These are phyloP conservation scores for Hypoxylon intermedium DNA, from an alignment of 495 filamentous ascomycete genomes.

Conservation along the genomic window DNA sequence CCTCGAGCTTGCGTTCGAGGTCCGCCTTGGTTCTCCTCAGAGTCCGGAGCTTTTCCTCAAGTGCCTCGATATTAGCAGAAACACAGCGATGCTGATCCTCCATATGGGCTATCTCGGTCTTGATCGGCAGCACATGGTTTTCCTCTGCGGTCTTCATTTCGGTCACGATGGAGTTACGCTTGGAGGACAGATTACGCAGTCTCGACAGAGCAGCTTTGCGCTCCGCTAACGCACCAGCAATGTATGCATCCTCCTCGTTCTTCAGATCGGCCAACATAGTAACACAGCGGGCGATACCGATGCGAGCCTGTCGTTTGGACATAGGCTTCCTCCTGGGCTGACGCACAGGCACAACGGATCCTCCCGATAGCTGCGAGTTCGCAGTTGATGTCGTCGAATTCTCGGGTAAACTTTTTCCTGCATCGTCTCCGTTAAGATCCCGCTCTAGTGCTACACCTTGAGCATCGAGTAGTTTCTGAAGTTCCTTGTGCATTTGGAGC, in stretches of 20 bases:
- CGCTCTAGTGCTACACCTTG: conserved; percentile 77
- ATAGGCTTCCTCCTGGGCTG: conserved; percentile 65
- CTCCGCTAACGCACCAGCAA: conserved; percentile 63
- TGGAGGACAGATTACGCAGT: conserved; percentile 66
- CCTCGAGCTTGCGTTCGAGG: conserved; percentile 66
- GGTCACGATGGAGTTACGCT: conserved; percentile 52
- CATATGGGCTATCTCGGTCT: conserved; percentile 47
- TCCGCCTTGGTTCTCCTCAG: conserved; percentile 69
- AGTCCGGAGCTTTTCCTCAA: conserved; percentile 68
- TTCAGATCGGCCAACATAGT: conserved; percentile 74
- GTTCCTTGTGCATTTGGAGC: conserved; percentile 70
- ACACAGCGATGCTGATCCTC: conserved; percentile 61
- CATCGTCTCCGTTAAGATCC: conserved; percentile 51
- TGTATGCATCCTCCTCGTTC: conserved; percentile 69
- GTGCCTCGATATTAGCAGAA: conserved; percentile 63
- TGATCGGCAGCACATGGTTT: conserved; percentile 48
- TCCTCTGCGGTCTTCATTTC: conserved; percentile 51
- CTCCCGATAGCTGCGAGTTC: conserved; percentile 25
- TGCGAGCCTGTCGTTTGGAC: conserved; percentile 70
- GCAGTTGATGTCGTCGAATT: conserved; percentile 14
- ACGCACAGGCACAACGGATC: conserved; percentile 64
- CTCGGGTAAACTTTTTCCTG: conserved; percentile 51
- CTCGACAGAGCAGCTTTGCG: conserved; percentile 65
- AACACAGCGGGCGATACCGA: conserved; percentile 75
- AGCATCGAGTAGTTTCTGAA: conserved; percentile 83